Percentiles rank a stretch among this genome's conserved stretches.
Conservation (phyloP, 305 asterid genomes). For the Ajuga reptans region DNA sequence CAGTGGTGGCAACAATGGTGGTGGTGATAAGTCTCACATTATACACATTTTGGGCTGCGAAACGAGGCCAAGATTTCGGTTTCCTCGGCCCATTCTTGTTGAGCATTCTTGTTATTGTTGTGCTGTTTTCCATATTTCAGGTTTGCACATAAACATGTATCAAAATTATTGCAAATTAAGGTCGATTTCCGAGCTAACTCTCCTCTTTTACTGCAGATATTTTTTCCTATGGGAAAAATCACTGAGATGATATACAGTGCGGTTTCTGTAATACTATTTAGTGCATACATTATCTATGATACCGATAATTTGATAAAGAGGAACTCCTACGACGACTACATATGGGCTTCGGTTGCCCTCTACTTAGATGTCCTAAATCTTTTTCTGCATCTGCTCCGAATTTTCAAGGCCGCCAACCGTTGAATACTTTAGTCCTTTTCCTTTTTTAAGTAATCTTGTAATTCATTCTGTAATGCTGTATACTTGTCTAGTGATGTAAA, state of each 20-base stretch:
- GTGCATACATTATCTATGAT: slow-evolving; percentile 26
- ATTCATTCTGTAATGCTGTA: no score
- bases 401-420: background rate
- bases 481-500: no score
- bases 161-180: no score
- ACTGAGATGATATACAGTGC: slow-evolving; percentile 11
- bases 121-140: slow-evolving; percentile 39
- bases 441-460: no score
- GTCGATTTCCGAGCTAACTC: no score
- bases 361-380: slow-evolving; percentile 35
- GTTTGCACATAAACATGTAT: background rate
- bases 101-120: slow-evolving; percentile 30
- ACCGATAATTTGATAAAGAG: slow-evolving; percentile 25
- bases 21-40: slow-evolving; percentile 49
- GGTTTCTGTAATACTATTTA: slow-evolving; percentile 10
- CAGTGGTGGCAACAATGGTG: slow-evolving; percentile 36
- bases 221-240: slow-evolving; percentile 29
- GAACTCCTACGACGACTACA: slow-evolving; percentile 27
- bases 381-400: background rate
- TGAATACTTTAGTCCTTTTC: background rate
- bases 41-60: slow-evolving; percentile 73
- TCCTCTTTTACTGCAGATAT: slow-evolving; percentile 21
- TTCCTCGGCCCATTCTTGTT: slow-evolving; percentile 46
- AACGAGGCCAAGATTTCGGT: slow-evolving; percentile 49
- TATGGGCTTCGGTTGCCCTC: slow-evolving; percentile 33